These are phyloP conservation scores for Dactylis glomerata DNA, from an alignment of 176 grass and related monocot species.

Conservation along the genomic window DNA sequence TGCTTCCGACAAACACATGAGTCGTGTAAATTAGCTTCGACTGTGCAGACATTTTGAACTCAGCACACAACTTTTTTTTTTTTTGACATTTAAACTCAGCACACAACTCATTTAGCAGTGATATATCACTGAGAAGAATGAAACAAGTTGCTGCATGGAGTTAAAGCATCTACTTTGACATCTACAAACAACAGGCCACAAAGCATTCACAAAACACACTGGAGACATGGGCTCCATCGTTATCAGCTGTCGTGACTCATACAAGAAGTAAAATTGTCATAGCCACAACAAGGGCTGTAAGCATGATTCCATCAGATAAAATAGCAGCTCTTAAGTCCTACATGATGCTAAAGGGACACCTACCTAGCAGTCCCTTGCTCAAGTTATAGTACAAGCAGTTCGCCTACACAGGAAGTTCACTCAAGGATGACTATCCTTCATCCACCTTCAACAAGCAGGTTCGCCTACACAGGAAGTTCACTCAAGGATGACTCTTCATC, in stretches of 20 bases:
- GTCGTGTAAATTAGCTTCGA: neutral
- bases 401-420: constrained; percentile 17
- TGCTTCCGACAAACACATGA: neutral
- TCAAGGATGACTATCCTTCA: constrained; percentile 6
- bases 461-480: constrained; percentile 16
- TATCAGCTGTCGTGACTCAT: neutral
- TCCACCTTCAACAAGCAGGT: constrained; percentile 1
- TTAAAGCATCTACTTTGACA: neutral
- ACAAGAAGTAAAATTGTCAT: constrained; percentile 25
- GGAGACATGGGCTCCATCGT: neutral
- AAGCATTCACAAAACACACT: neutral
- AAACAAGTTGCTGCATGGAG: neutral
- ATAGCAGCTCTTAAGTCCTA: constrained; percentile 28
- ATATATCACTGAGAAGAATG: neutral
- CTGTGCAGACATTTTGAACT: neutral
- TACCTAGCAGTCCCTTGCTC: constrained; percentile 33
- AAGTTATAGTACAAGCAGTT: constrained; percentile 45
- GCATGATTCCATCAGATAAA: constrained; percentile 20
- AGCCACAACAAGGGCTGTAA: constrained; percentile 20
- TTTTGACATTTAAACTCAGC: neutral
- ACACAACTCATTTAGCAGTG: neutral
- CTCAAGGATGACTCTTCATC: constrained; percentile 12
- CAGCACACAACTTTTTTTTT: neutral
- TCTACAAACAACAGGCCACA: constrained; percentile 25
- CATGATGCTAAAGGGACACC: neutral